Conservation (phyloP, 2,329 filamentous ascomycete species). For the Triangularia verruculosa region DNA sequence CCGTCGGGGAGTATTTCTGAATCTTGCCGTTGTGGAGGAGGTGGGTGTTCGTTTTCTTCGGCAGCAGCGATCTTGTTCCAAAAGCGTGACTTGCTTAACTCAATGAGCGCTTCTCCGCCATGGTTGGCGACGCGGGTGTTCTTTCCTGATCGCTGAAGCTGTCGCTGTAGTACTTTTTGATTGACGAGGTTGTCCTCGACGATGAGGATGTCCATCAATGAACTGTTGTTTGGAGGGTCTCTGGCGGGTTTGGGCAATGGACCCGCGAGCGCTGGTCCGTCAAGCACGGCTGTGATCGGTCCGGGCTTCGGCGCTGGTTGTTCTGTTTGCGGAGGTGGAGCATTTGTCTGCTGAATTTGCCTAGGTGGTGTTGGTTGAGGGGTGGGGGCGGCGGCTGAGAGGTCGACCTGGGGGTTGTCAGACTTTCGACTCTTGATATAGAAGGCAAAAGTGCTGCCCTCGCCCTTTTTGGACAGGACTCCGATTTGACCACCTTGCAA, state of each 20-base stretch:
- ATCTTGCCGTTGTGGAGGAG: background rate
- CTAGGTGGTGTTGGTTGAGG: background rate
- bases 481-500: conserved; percentile 77
- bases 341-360: background rate
- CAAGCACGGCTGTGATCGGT: background rate
- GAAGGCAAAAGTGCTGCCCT: conserved; percentile 73
- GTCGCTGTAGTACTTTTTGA: conserved; percentile 60
- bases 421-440: conserved; percentile 66
- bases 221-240: conserved; percentile 29
- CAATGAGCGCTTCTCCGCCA: conserved; percentile 59
- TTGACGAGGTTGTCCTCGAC: conserved; percentile 69
- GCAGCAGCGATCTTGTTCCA: conserved; percentile 39
- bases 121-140: conserved; percentile 63
- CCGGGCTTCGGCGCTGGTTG: background rate
- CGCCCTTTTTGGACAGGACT: conserved; percentile 62
- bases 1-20: background rate
- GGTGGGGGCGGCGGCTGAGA: conserved; percentile 6
- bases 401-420: conserved; percentile 16
- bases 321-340: background rate
- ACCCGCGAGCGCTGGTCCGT: background rate
- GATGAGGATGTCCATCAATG: conserved; percentile 56
- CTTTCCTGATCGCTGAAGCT: conserved; percentile 59
- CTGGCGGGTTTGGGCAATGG: background rate
- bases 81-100: conserved; percentile 53
- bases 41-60: background rate